A percentile compares a stretch with the other conserved stretches of the same genome.
phyloP scores from a whole-genome alignment of 2,329 filamentous ascomycete species.

The Myriosclerotinia curreyana region DNA sequence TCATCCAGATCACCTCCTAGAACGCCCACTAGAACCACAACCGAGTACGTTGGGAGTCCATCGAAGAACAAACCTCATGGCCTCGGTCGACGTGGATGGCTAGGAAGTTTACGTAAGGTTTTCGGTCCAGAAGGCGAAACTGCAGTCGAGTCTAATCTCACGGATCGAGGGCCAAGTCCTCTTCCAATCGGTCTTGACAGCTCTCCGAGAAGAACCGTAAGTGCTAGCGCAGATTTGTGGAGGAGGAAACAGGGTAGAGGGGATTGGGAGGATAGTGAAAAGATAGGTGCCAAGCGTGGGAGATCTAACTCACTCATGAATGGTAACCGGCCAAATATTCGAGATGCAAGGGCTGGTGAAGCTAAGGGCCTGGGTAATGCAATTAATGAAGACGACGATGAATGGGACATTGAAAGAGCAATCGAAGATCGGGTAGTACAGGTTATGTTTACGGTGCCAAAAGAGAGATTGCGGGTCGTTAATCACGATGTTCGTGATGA shows the following conservation, averaged over 20 bases:
- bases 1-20: constrained; percentile 18
- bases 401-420: constrained; percentile 75
- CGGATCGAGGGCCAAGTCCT: constrained; percentile 29
- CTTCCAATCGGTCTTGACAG: constrained; percentile 30
- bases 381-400: constrained; percentile 43
- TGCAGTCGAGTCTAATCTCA: not conserved
- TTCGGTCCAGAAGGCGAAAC: constrained; percentile 26
- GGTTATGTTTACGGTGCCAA: constrained; percentile 91
- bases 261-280: constrained; percentile 48
- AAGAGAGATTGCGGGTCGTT: constrained; percentile 81
- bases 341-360: constrained; percentile 7
- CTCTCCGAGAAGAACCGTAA: constrained; percentile 44
- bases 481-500: constrained; percentile 64
- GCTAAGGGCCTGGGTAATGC: not conserved
- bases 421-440: constrained; percentile 70
- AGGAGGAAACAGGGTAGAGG: constrained; percentile 49
- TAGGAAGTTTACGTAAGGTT: constrained; percentile 58
- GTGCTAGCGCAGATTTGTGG: constrained; percentile 48
- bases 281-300: constrained; percentile 7
- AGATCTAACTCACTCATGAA: constrained; percentile 32
- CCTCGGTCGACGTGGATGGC: constrained; percentile 46
- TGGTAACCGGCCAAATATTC: constrained; percentile 5
- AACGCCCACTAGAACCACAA: constrained; percentile 28
- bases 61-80: constrained; percentile 51
- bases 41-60: constrained; percentile 48